Evolutionary conservation across 1,284 basidiomycete species (phyloP), one percentile per base, ranked within the genome.

Genomic region (Apiotrichum montevideense): DNA sequence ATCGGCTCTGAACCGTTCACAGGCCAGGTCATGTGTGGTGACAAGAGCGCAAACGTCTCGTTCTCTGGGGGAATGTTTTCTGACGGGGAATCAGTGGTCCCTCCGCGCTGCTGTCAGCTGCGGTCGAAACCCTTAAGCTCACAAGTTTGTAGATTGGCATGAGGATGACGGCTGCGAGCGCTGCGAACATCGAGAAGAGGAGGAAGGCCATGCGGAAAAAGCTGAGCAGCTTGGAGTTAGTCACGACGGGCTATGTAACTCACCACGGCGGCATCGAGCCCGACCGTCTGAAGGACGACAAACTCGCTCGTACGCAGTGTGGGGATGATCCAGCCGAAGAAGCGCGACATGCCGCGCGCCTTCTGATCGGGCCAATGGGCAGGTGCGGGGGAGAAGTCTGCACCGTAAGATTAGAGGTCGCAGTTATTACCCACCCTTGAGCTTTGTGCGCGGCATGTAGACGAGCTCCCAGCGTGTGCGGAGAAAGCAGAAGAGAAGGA

Each of bases 191-290:
- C 34, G 86, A 85, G 74, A 98, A 97, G 35, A 97, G 81, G 69
- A 87, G 85, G 74, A 97, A 98, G 0, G 87, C 85, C 83, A 89
- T 97, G 74, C 94, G 93, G 81, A 93, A 88, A 78, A 98, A 98
- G 65, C 86, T 90, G 40, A 98, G 83, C 4, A 98, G 81, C 90
- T 94, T 54, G 21, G 8, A 11, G 48, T 59, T 54, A 44, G 56
- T 37, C 0, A 32, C 6, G 14, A 15, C 39, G 7, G n/a, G 15
- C 6, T n/a, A 63, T 68, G 51, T 39, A 73, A 76, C 81, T 61
- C 64, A 86, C 90, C 66, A 98, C 92, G 5, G 92, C 92, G 42
- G 93, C 95, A 76, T 98, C 95, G 49, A 98, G 78, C 0, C 95
- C 95, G 10, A 98, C 94, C 43, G 95, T 94, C 72, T 98, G 94